Percentiles rank a stretch among this genome's conserved stretches.
phyloP scores from a whole-genome alignment of 345 rosid genomes.

The Salix udensis region DNA sequence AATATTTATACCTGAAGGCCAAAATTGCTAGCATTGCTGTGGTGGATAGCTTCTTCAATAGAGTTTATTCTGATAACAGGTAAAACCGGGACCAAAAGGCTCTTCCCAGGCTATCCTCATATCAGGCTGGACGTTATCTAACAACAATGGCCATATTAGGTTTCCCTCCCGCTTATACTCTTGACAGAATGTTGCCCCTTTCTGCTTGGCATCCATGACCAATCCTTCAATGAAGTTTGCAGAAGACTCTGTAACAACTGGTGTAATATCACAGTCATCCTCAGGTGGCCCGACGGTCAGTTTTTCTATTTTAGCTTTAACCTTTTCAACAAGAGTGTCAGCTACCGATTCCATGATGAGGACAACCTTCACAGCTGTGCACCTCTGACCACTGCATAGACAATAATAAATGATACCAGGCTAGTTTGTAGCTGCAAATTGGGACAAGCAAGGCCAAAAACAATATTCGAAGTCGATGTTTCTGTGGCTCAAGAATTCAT shows the following conservation, averaged over 20 bases:
- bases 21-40: slow-evolving; percentile 93
- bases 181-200: slow-evolving; percentile 91
- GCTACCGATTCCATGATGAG: slow-evolving; percentile 88
- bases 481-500: neutral
- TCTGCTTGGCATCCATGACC: slow-evolving; percentile 83
- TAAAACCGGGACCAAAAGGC: slow-evolving; percentile 86
- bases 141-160: slow-evolving; percentile 93
- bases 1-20: slow-evolving; percentile 70
- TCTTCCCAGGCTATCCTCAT: slow-evolving; percentile 99
- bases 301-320: slow-evolving; percentile 73
- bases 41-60: slow-evolving; percentile 87
- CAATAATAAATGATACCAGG: neutral
- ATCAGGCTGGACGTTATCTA: slow-evolving; percentile 82
- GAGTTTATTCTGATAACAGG: slow-evolving; percentile 75
- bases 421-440: too few relatives aligned
- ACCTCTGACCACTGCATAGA: slow-evolving; percentile 79
- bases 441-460: neutral
- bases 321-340: slow-evolving; percentile 65
- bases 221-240: slow-evolving; percentile 92
- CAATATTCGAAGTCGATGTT: neutral
- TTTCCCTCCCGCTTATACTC: slow-evolving; percentile 84
- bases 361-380: slow-evolving; percentile 93
- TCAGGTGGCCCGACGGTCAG: slow-evolving; percentile 83
- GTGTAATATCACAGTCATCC: slow-evolving; percentile 81
- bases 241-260: slow-evolving; percentile 89